These are phyloP conservation scores for Ceratobasidium theobromae DNA, from an alignment of 1,284 basidiomycete genomes.

Conservation along the genomic window DNA sequence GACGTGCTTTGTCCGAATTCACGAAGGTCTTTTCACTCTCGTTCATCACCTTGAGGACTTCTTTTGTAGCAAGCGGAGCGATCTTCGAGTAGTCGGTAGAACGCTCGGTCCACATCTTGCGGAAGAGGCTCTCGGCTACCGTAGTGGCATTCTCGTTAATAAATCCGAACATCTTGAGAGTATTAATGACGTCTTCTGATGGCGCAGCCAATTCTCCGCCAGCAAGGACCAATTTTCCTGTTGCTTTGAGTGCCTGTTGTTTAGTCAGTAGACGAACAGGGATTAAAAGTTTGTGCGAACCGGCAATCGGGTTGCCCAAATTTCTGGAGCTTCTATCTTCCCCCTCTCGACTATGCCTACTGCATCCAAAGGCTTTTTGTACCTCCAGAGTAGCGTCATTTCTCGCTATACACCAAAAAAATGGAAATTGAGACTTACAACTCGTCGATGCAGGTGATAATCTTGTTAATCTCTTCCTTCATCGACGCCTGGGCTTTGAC, in stretches of 20 bases:
- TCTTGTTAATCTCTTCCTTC: conserved; percentile 1
- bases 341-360: neutral
- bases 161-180: neutral
- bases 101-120: neutral
- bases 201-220: neutral
- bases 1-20: neutral
- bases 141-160: neutral
- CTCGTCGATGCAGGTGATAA: neutral
- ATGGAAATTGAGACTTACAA: neutral
- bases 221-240: neutral
- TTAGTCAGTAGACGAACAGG: neutral
- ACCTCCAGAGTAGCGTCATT: too few species aligned
- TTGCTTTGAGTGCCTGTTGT: neutral
- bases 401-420: too few species aligned
- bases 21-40: neutral
- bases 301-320: conserved; percentile 12
- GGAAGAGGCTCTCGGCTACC: neutral
- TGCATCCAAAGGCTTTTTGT: neutral
- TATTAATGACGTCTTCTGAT: neutral
- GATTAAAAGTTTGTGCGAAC: neutral
- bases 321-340: conserved; percentile 4
- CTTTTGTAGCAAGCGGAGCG: neutral
- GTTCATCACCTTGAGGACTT: neutral
- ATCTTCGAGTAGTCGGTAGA: neutral
- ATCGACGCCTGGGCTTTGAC: neutral